These are phyloP conservation scores for Aspergillus caelatus DNA, from an alignment of 2,329 filamentous ascomycete genomes.

Conservation along the genomic window DNA sequence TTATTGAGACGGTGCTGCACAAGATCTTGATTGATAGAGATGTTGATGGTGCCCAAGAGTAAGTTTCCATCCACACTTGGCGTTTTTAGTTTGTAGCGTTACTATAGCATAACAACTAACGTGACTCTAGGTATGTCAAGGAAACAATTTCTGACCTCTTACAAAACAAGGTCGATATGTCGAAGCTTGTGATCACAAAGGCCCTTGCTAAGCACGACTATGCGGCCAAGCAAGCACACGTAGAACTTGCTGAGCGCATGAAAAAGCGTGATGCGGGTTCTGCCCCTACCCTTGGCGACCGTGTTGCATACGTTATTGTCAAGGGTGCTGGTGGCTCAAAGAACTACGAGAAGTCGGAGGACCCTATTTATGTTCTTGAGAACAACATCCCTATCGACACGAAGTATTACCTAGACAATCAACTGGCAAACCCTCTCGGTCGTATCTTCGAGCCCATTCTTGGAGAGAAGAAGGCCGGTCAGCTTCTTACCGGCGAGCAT, in stretches of 20 bases:
- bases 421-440: constrained; percentile 88
- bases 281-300: constrained; percentile 87
- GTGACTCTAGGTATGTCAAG: constrained; percentile 77
- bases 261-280: constrained; percentile 94
- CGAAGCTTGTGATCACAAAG: constrained; percentile 98
- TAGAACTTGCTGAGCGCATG: constrained; percentile 94
- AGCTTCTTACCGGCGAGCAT: constrained; percentile 87
- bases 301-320: constrained; percentile 97
- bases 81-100: not conserved
- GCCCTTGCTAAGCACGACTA: constrained; percentile 90
- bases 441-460: constrained; percentile 98
- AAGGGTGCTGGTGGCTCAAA: constrained; percentile 86
- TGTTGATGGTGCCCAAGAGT: constrained; percentile 89
- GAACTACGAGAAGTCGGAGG: constrained; percentile 96
- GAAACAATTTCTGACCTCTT: constrained; percentile 91
- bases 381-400: constrained; percentile 98
- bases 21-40: constrained; percentile 96
- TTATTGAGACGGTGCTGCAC: constrained; percentile 92
- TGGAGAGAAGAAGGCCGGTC: constrained; percentile 86
- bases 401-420: constrained; percentile 97
- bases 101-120: constrained; percentile 36
- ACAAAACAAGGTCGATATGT: constrained; percentile 98
- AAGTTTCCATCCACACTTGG: constrained; percentile 47
- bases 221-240: constrained; percentile 89
- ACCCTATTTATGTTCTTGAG: constrained; percentile 94